Conservation (phyloP, 2,329 filamentous ascomycete species). For the Colletotrichum trifolii region DNA sequence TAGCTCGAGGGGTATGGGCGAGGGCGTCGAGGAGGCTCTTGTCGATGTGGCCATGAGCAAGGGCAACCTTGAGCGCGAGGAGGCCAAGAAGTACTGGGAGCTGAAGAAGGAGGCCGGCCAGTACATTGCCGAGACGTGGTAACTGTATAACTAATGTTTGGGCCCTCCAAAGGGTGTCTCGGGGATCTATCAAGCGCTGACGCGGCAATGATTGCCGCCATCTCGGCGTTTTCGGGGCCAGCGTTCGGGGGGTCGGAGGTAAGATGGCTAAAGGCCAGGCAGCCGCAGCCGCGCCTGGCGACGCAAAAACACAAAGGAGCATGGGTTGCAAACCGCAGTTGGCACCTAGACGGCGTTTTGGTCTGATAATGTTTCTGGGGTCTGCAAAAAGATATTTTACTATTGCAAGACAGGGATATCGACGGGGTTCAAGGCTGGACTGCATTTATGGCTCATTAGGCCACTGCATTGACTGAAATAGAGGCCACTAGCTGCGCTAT, state of each 20-base stretch:
- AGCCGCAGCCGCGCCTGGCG: constrained; percentile 4
- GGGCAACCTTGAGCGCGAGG: constrained; percentile 84
- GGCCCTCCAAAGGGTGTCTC: constrained; percentile 4
- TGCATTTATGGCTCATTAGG: constrained; percentile 8
- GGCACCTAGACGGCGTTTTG: constrained; percentile 31
- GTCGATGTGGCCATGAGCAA: constrained; percentile 93
- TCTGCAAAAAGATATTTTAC: constrained; percentile 4
- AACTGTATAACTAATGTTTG: constrained; percentile 20
- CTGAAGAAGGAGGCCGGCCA: constrained; percentile 92
- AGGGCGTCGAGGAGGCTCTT: constrained; percentile 89
- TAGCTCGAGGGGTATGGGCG: constrained; percentile 95
- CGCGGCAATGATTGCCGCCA: constrained; percentile 17
- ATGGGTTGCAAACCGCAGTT: constrained; percentile 1
- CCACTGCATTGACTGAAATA: constrained; percentile 14
- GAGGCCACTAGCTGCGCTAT: constrained; percentile 4
- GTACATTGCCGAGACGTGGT: constrained; percentile 90
- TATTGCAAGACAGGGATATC: constrained; percentile 23
- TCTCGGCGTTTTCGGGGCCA: constrained; percentile 24
- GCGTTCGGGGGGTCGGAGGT: constrained; percentile 29
- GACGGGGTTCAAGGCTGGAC: constrained; percentile 5
- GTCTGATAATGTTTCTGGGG: constrained; percentile 3
- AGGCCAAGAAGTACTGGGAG: constrained; percentile 89
- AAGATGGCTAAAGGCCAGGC: constrained; percentile 4
- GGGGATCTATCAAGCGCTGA: constrained; percentile 16
- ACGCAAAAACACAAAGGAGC: constrained; percentile 5